Evolutionary conservation across 495 filamentous ascomycete genomes (phyloP).

Genomic region (Chaetomium cochliodes): DNA sequence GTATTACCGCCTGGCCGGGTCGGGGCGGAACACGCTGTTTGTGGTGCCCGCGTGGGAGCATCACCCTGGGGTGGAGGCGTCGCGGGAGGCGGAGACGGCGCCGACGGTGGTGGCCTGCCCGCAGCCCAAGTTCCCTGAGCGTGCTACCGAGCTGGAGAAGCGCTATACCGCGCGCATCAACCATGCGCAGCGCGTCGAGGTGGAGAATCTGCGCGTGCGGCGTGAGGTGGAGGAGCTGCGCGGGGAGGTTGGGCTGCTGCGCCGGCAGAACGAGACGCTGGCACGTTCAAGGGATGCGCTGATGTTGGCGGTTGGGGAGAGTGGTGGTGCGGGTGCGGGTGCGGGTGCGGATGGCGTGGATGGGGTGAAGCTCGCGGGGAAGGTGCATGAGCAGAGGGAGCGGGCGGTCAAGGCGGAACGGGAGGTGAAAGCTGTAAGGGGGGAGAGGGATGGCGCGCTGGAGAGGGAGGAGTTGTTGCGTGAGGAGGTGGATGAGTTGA

Average conservation of each 20-base stretch:
- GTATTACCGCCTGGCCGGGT: conserved; percentile 47
- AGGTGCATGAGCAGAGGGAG: conserved; percentile 10
- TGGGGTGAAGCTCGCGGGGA: conserved; percentile 7
- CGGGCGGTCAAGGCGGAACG: conserved; percentile 21
- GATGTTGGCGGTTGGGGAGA: conserved; percentile 24
- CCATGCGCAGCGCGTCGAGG: conserved; percentile 18
- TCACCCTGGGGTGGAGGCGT: conserved; percentile 45
- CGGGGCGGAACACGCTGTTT: conserved; percentile 46
- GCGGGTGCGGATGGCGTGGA: background rate
- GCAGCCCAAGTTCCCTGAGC: conserved; percentile 37
- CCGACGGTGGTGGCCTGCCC: conserved; percentile 48
- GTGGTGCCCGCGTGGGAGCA: conserved; percentile 49
- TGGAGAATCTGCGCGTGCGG: conserved; percentile 14
- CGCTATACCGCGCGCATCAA: conserved; percentile 25
- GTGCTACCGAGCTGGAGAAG: conserved; percentile 40
- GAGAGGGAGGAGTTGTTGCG: background rate
- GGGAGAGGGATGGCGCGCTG: conserved; percentile 11
- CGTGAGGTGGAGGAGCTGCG: conserved; percentile 6
- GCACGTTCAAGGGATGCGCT: conserved; percentile 23
- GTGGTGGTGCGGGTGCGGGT: background rate
- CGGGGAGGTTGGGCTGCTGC: conserved; percentile 23
- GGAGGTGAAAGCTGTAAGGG: conserved; percentile 17
- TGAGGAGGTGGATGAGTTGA: conserved; percentile 7
- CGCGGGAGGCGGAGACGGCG: conserved; percentile 41
- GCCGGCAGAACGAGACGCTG: conserved; percentile 25